These are phyloP conservation scores for Haplosporangium sp. DNA, from an alignment of 371 early-diverging fungal species.

Conservation along the genomic window DNA sequence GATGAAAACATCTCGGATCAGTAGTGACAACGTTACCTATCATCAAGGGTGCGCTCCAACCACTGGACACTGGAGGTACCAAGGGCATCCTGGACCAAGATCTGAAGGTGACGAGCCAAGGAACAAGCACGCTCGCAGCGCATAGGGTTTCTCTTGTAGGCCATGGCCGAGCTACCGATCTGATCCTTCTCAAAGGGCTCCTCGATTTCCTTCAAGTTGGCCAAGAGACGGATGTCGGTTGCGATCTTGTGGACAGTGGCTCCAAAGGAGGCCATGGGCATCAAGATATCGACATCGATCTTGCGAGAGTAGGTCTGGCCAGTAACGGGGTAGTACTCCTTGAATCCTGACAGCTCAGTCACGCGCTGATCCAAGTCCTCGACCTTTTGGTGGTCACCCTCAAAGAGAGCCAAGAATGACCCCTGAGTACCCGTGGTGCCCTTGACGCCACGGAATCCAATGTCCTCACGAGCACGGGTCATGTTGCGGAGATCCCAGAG, in stretches of 20 bases:
- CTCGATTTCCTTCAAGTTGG: conserved; percentile 97
- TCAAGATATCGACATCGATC: conserved; percentile 93
- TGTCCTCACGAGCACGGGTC: conserved; percentile 86
- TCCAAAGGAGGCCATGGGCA: conserved; percentile 91
- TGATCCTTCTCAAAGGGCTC: conserved; percentile 99
- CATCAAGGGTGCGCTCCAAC: conserved; percentile 98
- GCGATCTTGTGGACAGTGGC: conserved; percentile 98
- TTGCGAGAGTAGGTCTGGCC: conserved; percentile 99
- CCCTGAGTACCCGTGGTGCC: conserved; percentile 99
- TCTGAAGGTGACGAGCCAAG: conserved; percentile 95
- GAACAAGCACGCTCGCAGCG: conserved; percentile 97
- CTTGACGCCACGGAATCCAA: conserved; percentile 97
- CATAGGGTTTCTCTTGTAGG: conserved; percentile 99
- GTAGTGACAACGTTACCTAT: conserved; percentile 58
- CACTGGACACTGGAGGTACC: conserved; percentile 95
- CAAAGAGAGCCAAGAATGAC: conserved; percentile 94
- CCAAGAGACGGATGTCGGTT: conserved; percentile 95
- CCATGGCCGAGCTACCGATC: conserved; percentile 98
- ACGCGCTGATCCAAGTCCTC: conserved; percentile 92
- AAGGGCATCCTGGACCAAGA: conserved; percentile 88
- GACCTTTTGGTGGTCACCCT: conserved; percentile 95
- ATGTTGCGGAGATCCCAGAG: conserved; percentile 97
- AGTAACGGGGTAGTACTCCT: conserved; percentile 88
- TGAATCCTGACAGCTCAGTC: conserved; percentile 90
- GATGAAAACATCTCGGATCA: no score